Evolutionary conservation across 768 basidiomycete species (phyloP).

Genomic region (Dacryopinax primogenitus): DNA sequence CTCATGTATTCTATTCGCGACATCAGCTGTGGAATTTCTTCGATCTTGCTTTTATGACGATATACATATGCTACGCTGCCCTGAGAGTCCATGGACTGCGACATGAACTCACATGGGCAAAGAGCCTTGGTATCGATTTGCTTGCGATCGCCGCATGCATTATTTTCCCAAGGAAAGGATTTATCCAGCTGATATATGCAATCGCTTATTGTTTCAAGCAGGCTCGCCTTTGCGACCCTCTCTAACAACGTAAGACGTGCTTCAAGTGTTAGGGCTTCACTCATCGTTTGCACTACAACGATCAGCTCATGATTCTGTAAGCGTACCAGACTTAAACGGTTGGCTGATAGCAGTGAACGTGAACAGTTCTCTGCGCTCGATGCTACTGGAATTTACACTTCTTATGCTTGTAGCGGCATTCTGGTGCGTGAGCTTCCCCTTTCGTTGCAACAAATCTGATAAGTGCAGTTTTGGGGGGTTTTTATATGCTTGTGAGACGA

Average conservation of each 20-base stretch:
- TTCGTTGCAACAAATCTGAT: no score
- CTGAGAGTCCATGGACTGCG: constrained; percentile 70
- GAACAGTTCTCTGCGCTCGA: constrained; percentile 73
- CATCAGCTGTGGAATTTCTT: constrained; percentile 63
- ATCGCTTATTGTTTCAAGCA: constrained; percentile 22
- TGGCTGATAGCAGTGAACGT: constrained; percentile 25
- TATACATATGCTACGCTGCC: constrained; percentile 62
- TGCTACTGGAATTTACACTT: constrained; percentile 81
- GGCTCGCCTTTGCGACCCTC: constrained; percentile 81
- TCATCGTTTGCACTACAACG: background rate
- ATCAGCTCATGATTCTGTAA: constrained; percentile 30
- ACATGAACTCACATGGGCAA: constrained; percentile 49
- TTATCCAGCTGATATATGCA: background rate
- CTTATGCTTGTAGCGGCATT: constrained; percentile 77
- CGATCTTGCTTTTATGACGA: constrained; percentile 78
- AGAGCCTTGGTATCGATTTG: constrained; percentile 60
- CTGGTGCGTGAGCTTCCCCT: no score
- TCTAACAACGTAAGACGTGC: constrained; percentile 33
- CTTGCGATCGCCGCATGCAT: constrained; percentile 81
- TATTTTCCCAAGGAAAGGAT: constrained; percentile 65
- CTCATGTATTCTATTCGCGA: constrained; percentile 1
- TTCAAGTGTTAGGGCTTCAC: background rate
- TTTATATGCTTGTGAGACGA: constrained; percentile 70
- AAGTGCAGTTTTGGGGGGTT: constrained; percentile 70
- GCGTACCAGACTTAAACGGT: constrained; percentile 33